Evolutionary conservation across 345 rosid species (phyloP), one percentile per base, ranked within the genome.

Genomic region (Arabis hirsuta): DNA sequence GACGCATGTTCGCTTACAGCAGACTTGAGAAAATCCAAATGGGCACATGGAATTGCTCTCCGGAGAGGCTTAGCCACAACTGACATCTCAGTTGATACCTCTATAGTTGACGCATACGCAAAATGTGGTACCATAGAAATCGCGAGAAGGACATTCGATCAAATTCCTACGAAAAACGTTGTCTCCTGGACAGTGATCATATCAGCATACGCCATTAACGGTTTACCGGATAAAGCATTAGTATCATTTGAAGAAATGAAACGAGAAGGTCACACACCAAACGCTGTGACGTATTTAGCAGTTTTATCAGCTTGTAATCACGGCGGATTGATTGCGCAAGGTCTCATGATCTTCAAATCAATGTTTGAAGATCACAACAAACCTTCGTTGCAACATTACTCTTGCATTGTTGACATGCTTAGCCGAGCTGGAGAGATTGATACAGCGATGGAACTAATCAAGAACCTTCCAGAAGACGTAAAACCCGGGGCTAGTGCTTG

Each of bases 181-280:
- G 55, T 87, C 19, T 79, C 91, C 14, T 91, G 96, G 97, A 88
- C 86, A 1, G 91, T 88, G 32, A 79, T 91, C 87, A 82, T 84
- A 64, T 81, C 87, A 60, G 93, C 87, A 36, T 91, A 81, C 31
- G 96, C 88, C 16, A 81, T 86, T 39, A 87, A 91, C 36, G 87
- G 96, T 73, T 82, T 79, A 62, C 76, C 92, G 0, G 66, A 13
- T 9, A 86, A 82, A 78, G 93, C 92, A 65, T 71, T 87, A 55
- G 81, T 80, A 65, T 55, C 74, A 46, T 63, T 86, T 24, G 50
- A 78, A 9, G 80, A 86, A 70, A 86, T 91, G 96, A 83, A 76
- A 71, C 61, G 13, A 66, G 53, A 77, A n/a, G 87, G 84, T 26
- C 12, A 81, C 39, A 78, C 61, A 64, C 91, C 90, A 26, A 89